phyloP scores from a whole-genome alignment of 2,329 filamentous ascomycete genomes.

The Graphilbum fragrans region DNA sequence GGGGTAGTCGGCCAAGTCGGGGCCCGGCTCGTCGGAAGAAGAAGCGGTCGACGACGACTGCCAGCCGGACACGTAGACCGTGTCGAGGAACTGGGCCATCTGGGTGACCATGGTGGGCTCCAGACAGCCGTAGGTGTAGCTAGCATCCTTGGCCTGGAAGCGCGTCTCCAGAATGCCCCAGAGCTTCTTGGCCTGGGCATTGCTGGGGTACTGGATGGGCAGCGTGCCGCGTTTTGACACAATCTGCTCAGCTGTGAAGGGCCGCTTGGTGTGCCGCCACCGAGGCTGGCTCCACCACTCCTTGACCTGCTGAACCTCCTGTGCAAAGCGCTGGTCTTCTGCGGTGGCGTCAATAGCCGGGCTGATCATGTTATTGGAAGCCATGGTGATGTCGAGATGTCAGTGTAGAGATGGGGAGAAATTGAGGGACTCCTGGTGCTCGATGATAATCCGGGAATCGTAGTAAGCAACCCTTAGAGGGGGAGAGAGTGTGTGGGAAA shows the following conservation, averaged over 20 bases:
- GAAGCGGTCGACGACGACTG: constrained; percentile 96
- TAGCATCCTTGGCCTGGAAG: constrained; percentile 68
- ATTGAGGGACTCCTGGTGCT: too few species aligned
- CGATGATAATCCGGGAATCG: too few species aligned
- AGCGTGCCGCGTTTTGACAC: constrained; percentile 88
- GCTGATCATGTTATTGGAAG: constrained; percentile 50
- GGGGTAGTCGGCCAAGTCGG: constrained; percentile 96
- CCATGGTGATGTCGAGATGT: constrained; percentile 29
- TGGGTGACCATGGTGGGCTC: constrained; percentile 98
- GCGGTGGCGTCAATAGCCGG: constrained; percentile 39
- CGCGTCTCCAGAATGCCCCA: constrained; percentile 81
- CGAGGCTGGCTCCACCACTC: constrained; percentile 87
- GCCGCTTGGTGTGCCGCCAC: constrained; percentile 85
- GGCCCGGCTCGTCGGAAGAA: constrained; percentile 86
- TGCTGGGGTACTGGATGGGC: constrained; percentile 85
- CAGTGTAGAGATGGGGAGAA: background rate
- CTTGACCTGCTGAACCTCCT: constrained; percentile 81
- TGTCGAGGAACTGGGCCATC: constrained; percentile 98
- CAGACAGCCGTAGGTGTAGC: constrained; percentile 92
- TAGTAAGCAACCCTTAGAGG: too few species aligned
- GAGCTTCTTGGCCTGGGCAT: constrained; percentile 81
- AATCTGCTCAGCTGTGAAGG: constrained; percentile 94
- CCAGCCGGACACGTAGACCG: constrained; percentile 98
- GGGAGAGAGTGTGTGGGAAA: too few species aligned
- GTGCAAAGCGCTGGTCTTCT: constrained; percentile 58